Evolutionary conservation across 2,329 filamentous ascomycete species (phyloP).

Genomic region (Pseudomassariella vexata): DNA sequence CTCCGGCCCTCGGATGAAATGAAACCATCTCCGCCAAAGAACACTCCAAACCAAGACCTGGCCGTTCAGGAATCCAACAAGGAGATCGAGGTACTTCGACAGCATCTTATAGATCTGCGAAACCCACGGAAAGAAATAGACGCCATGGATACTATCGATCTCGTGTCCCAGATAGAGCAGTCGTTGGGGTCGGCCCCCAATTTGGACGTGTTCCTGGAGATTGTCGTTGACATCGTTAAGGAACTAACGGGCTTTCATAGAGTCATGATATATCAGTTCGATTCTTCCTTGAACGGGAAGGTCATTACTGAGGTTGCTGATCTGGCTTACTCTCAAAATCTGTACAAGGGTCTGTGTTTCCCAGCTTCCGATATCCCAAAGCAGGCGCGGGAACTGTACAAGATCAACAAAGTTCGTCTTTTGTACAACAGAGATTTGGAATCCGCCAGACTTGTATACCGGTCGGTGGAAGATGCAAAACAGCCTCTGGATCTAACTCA

Average conservation of each 20-base stretch:
- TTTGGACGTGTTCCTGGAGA: slow-evolving; percentile 69
- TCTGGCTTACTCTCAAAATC: slow-evolving; percentile 68
- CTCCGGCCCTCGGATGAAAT: slow-evolving; percentile 55
- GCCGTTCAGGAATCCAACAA: slow-evolving; percentile 68
- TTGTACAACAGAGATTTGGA: slow-evolving; percentile 78
- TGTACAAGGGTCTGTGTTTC: slow-evolving; percentile 84
- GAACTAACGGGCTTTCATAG: slow-evolving; percentile 87
- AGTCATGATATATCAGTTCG: slow-evolving; percentile 91
- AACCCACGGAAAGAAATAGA: slow-evolving; percentile 75
- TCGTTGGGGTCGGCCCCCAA: slow-evolving; percentile 68
- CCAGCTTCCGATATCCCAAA: slow-evolving; percentile 81
- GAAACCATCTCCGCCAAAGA: slow-evolving; percentile 59
- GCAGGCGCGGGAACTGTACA: slow-evolving; percentile 81
- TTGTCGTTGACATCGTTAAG: slow-evolving; percentile 78
- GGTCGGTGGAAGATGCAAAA: slow-evolving; percentile 66
- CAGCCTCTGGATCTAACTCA: slow-evolving; percentile 77
- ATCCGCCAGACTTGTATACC: slow-evolving; percentile 76
- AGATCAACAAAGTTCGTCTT: slow-evolving; percentile 80
- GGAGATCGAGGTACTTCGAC: slow-evolving; percentile 69
- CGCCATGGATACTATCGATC: slow-evolving; percentile 85
- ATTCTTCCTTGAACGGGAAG: slow-evolving; percentile 72
- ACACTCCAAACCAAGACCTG: slow-evolving; percentile 68
- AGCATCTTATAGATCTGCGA: slow-evolving; percentile 68
- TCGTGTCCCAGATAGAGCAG: slow-evolving; percentile 87
- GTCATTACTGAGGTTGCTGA: slow-evolving; percentile 86